Evolutionary conservation across 148 eudicot species (phyloP).

Genomic region (Heliosperma pusillum): DNA sequence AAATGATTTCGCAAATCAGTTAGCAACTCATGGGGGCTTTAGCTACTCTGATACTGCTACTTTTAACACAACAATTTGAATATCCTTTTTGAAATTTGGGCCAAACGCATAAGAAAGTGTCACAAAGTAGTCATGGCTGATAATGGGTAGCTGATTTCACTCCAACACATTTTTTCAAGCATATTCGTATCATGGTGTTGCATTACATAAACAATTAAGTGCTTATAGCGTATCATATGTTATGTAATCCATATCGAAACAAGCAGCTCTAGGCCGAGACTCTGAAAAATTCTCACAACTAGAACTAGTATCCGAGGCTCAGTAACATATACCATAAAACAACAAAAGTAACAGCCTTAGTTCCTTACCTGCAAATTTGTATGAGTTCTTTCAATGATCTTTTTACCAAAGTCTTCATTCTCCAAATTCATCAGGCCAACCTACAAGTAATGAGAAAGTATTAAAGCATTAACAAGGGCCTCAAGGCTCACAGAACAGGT

Average conservation of each 20-base stretch:
- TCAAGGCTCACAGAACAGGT: neutral
- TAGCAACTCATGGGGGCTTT: no score
- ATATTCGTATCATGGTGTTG: neutral
- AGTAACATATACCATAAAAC: slow-evolving; percentile 1
- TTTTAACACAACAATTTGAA: neutral
- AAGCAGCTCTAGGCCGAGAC: neutral
- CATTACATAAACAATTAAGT: neutral
- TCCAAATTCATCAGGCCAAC: slow-evolving; percentile 89
- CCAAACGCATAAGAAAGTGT: neutral
- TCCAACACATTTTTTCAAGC: neutral
- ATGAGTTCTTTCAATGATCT: slow-evolving; percentile 53
- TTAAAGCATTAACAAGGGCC: neutral
- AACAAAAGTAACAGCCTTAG: slow-evolving; percentile 4
- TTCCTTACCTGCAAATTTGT: slow-evolving; percentile 61
- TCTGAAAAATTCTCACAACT: neutral
- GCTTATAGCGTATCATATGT: neutral
- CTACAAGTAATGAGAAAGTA: slow-evolving; percentile 34
- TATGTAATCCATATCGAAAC: neutral
- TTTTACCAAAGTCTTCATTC: slow-evolving; percentile 71
- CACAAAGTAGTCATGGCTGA: neutral
- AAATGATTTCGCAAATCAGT: no score
- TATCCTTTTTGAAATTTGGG: neutral
- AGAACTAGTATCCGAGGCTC: neutral
- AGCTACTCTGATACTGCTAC: neutral
- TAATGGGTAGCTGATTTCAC: neutral